Evolutionary conservation across 352 stramenopile species (phyloP), one percentile per base, ranked within the genome.

Genomic region (Globisporangium megalacanthum): DNA sequence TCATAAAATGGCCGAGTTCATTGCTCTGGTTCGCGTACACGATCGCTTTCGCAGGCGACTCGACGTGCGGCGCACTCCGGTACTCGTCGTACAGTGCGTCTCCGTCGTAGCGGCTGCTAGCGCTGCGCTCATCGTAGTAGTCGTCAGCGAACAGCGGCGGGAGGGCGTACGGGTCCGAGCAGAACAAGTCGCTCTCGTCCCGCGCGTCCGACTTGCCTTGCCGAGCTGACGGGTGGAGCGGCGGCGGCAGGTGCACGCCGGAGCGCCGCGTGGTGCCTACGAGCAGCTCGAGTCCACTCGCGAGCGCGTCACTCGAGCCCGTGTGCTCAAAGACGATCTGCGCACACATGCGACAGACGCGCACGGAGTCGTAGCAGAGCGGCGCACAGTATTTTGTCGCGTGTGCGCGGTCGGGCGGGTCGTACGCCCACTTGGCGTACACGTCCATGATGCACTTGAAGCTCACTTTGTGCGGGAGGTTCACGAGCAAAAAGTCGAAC

Each of bases 361-460:
- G 72, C 25, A 89, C 81, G 11, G 77, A 71, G 57, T 91, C 78
- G 57, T 91, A 91, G 61, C 81, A 89, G 22, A 85, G 59, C 15
- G 81, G 81, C 3, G 81, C 54, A 5, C 67, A 67, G 71, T 87
- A 91, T 17, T 82, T 83, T 61, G 74, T 64, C 9, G 67, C 66
- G 9, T 68, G 51, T 20, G 68, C 64, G 1, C 66, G 62, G 52
- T 89, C 74, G 15, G 70, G 75, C 10, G 81, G 70, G 3, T 62
- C 58, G 58, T 83, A 89, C 7, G 65, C 48, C 81, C 81, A 91
- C 50, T 70, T 55, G 6, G 71, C 66, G 42, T 91, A 75, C 31
- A 91, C 69, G 49, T 89, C 81, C 75, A 91, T 82, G 65, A 91
- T 74, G 61, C 81, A 86, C 54, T 83, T 80, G 65, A 89, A 91